A percentile compares a stretch with the other conserved stretches of the same genome.
Conservation (phyloP, 345 rosid species). For the Abelmoschus esculentus region DNA sequence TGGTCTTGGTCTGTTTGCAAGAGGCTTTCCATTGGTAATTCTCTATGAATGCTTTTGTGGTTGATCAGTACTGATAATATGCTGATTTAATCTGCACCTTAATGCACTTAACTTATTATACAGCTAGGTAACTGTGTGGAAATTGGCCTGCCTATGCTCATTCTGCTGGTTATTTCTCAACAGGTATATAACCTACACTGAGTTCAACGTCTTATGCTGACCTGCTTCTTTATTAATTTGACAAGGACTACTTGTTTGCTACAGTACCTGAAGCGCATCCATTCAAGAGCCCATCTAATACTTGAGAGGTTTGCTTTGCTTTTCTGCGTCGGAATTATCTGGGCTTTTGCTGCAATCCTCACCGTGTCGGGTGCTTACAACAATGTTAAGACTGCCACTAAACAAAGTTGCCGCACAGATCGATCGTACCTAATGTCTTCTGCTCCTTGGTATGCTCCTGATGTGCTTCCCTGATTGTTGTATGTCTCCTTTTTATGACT, state of each 20-base stretch:
- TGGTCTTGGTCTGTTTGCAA: constrained; percentile 29
- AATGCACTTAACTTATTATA: constrained; percentile 12
- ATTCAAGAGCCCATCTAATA: constrained; percentile 19
- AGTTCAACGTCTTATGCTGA: not conserved
- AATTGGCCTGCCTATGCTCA: constrained; percentile 89
- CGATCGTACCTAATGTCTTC: constrained; percentile 62
- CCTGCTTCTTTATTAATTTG: not conserved
- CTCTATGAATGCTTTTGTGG: not conserved
- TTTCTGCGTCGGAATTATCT: constrained; percentile 62
- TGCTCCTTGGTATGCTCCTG: constrained; percentile 61
- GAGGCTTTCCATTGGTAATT: constrained; percentile 87
- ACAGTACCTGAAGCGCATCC: constrained; percentile 55
- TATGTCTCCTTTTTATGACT: not conserved
- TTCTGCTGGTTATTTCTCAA: constrained; percentile 57
- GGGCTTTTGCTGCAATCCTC: constrained; percentile 94
- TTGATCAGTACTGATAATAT: not conserved
- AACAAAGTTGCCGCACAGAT: constrained; percentile 76
- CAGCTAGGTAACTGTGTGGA: constrained; percentile 92
- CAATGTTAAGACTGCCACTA: constrained; percentile 47
- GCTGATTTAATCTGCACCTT: not conserved
- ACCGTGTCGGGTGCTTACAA: constrained; percentile 93
- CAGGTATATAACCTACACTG: constrained; percentile 37
- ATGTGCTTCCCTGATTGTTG: not conserved
- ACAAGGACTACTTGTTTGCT: constrained; percentile 9
- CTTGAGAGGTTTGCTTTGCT: constrained; percentile 85